phyloP scores from a whole-genome alignment of 768 basidiomycete genomes.

The Russula abietina region DNA sequence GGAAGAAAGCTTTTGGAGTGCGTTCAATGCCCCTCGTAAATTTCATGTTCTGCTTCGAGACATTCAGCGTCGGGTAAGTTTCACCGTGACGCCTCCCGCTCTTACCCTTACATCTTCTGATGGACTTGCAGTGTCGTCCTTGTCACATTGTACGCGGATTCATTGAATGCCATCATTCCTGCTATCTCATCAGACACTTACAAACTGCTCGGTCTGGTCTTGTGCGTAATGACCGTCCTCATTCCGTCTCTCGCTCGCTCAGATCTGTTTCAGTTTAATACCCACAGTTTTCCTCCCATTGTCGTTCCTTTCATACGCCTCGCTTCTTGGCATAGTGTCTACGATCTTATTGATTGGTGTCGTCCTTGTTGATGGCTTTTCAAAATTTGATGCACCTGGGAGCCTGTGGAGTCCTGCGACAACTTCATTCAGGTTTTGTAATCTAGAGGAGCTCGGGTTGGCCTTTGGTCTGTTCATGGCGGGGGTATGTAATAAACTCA shows the following conservation, averaged over 20 bases:
- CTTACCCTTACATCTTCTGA: neutral
- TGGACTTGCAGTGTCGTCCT: slow-evolving; percentile 60
- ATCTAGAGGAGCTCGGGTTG: slow-evolving; percentile 57
- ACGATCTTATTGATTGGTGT: slow-evolving; percentile 69
- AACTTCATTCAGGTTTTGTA: slow-evolving; percentile 55
- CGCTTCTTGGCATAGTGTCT: slow-evolving; percentile 78
- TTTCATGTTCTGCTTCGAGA: slow-evolving; percentile 75
- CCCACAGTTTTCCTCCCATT: slow-evolving; percentile 85
- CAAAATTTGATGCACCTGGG: slow-evolving; percentile 67
- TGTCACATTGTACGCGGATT: slow-evolving; percentile 87
- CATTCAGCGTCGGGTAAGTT: slow-evolving; percentile 72
- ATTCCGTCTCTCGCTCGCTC: neutral
- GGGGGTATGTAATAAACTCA: slow-evolving; percentile 49
- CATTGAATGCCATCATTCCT: slow-evolving; percentile 68
- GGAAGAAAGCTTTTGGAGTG: slow-evolving; percentile 80
- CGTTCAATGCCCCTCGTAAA: slow-evolving; percentile 60
- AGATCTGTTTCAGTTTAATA: slow-evolving; percentile 48
- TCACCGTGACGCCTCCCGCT: neutral
- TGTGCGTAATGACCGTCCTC: slow-evolving; percentile 42
- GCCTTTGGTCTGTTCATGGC: slow-evolving; percentile 90
- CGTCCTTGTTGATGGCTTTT: slow-evolving; percentile 75
- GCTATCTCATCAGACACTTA: slow-evolving; percentile 60
- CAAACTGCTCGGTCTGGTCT: slow-evolving; percentile 63
- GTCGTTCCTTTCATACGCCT: slow-evolving; percentile 81
- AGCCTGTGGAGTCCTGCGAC: slow-evolving; percentile 70